A percentile compares a stretch with the other conserved stretches of the same genome.
phyloP scores from a whole-genome alignment of 2,329 filamentous ascomycete species.

The Chaetomiaceae sp. region DNA sequence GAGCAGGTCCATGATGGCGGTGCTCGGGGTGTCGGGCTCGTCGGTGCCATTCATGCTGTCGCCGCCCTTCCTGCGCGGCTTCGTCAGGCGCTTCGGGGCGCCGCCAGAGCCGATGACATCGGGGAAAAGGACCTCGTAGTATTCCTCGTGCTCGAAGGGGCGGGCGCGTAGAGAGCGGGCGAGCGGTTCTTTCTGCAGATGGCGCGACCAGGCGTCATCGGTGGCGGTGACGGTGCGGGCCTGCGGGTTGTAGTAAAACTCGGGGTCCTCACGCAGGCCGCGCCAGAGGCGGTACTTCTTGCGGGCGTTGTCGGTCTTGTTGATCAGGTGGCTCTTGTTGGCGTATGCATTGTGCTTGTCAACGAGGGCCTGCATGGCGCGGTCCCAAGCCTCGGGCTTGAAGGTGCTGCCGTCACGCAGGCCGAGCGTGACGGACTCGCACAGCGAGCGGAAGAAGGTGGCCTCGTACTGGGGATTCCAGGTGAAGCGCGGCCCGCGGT shows the following conservation, averaged over 20 bases:
- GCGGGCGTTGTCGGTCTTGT: constrained; percentile 58
- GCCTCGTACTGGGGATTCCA: constrained; percentile 54
- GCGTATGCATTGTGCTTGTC: constrained; percentile 51
- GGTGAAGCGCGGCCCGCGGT: constrained; percentile 47
- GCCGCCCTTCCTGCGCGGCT: constrained; percentile 43
- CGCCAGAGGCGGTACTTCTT: constrained; percentile 59
- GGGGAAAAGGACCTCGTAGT: constrained; percentile 54
- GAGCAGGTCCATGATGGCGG: constrained; percentile 41
- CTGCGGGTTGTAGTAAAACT: constrained; percentile 48
- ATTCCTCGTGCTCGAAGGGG: constrained; percentile 55
- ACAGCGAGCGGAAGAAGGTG: constrained; percentile 56
- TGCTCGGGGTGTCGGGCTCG: constrained; percentile 44
- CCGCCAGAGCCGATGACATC: constrained; percentile 55
- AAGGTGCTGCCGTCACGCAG: constrained; percentile 54
- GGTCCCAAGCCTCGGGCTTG: constrained; percentile 56
- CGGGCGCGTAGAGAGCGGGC: constrained; percentile 51
- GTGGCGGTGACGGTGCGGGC: constrained; percentile 48
- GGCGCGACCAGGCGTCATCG: constrained; percentile 51
- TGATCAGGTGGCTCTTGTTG: constrained; percentile 56
- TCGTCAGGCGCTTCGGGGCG: constrained; percentile 54
- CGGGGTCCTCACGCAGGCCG: constrained; percentile 50
- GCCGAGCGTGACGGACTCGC: constrained; percentile 52
- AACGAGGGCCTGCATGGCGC: constrained; percentile 48
- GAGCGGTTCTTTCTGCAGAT: constrained; percentile 52
- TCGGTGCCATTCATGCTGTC: constrained; percentile 39